Evolutionary conservation across 352 stramenopile genomes (phyloP).

Genomic region (Pythium rhizo-oryzae): DNA sequence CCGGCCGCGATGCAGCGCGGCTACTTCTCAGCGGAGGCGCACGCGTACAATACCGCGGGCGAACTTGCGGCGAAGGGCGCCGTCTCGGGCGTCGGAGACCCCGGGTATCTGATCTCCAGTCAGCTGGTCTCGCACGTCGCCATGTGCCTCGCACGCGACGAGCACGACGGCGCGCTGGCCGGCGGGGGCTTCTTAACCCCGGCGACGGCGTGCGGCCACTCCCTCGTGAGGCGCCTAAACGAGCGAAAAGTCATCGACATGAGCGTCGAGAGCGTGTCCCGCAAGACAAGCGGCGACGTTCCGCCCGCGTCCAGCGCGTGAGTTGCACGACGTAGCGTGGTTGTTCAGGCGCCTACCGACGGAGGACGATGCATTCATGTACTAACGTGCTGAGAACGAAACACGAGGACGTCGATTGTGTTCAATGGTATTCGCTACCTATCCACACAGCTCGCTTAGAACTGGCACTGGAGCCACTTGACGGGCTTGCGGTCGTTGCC

Average conservation of each 20-base stretch:
- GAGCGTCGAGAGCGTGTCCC: slow-evolving; percentile 24
- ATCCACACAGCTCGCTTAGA: not conserved
- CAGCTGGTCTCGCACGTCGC: slow-evolving; percentile 48
- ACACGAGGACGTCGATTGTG: too few species aligned
- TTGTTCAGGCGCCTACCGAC: not conserved
- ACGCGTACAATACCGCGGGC: slow-evolving; percentile 38
- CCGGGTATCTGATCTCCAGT: slow-evolving; percentile 44
- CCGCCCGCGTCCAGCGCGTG: not conserved
- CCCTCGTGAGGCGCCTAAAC: slow-evolving; percentile 50
- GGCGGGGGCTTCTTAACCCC: slow-evolving; percentile 63
- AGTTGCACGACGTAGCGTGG: not conserved
- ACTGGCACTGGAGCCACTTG: slow-evolving; percentile 30
- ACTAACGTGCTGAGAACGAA: not conserved
- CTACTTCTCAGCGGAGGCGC: slow-evolving; percentile 49
- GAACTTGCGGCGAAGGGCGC: slow-evolving; percentile 29
- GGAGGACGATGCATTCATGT: too few species aligned
- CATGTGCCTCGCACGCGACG: slow-evolving; percentile 38
- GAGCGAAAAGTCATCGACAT: slow-evolving; percentile 62
- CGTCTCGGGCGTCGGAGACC: slow-evolving; percentile 31
- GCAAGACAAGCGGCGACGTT: not conserved
- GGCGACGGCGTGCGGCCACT: slow-evolving; percentile 58
- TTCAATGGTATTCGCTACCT: not conserved
- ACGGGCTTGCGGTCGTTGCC: slow-evolving; percentile 26
- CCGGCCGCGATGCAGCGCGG: slow-evolving; percentile 64
- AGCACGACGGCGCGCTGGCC: slow-evolving; percentile 26